These are phyloP conservation scores for Brachypodium distachyon DNA, from an alignment of 202 grass and related monocot species.

Conservation along the genomic window DNA sequence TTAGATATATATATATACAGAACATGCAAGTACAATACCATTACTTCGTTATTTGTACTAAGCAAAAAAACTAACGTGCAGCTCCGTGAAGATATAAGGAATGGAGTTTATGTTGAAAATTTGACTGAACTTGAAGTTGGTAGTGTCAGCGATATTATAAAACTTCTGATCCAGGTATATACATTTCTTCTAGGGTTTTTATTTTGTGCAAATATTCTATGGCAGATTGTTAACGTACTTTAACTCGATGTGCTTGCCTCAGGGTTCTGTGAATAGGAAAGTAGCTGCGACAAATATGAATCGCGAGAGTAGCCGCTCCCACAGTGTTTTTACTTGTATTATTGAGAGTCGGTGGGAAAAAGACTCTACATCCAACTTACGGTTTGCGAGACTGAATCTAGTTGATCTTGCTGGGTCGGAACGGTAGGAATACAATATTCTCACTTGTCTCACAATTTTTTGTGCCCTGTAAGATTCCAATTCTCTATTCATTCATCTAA, in stretches of 20 bases:
- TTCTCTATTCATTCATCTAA: constrained; percentile 35
- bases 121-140: constrained; percentile 81
- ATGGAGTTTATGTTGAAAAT: constrained; percentile 94
- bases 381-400: constrained; percentile 95
- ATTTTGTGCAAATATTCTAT: not conserved
- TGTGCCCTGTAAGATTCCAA: not conserved
- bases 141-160: constrained; percentile 81
- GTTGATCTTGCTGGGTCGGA: constrained; percentile 96
- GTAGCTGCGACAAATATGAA: constrained; percentile 97
- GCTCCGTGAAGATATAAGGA: constrained; percentile 75
- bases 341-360: constrained; percentile 94
- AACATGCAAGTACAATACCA: not conserved
- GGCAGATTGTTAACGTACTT: not conserved
- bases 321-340: constrained; percentile 93
- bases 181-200: not conserved
- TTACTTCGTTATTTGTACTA: constrained; percentile 9
- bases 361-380: constrained; percentile 60
- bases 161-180: constrained; percentile 72
- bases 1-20: too few species aligned
- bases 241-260: not conserved
- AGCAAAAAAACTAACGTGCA: constrained; percentile 31
- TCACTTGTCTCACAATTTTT: not conserved
- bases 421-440: constrained; percentile 34
- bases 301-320: constrained; percentile 83
- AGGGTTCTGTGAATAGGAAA: constrained; percentile 92